Evolutionary conservation across 192 early-diverging fungal species (phyloP).

Genomic region (Linnemannia elongata): DNA sequence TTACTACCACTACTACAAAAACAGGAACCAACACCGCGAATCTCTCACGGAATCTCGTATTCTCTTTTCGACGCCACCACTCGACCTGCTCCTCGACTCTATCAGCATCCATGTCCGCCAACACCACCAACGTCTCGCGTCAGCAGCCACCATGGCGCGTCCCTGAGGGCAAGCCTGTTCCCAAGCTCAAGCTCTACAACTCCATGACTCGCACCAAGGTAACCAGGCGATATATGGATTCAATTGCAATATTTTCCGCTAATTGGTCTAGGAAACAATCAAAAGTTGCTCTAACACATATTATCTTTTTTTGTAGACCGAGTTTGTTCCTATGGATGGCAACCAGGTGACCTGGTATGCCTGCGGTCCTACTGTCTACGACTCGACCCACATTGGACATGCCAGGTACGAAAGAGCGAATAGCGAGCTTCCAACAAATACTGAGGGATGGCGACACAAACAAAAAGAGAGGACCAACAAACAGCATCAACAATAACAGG

Average conservation of each 20-base stretch:
- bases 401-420: slow-evolving; percentile 72
- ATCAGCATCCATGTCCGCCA: slow-evolving; percentile 10
- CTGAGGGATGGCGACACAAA: background rate
- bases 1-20: background rate
- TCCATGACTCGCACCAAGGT: slow-evolving; percentile 92
- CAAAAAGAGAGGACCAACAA: background rate
- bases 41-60: background rate
- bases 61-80: slow-evolving; percentile 9
- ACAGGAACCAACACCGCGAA: background rate
- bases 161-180: slow-evolving; percentile 60
- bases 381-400: slow-evolving; percentile 95
- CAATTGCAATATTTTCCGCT: background rate
- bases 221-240: background rate
- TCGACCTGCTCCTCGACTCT: slow-evolving; percentile 10
- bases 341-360: slow-evolving; percentile 95
- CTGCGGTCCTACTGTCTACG: slow-evolving; percentile 99
- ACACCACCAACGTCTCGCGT: slow-evolving; percentile 31
- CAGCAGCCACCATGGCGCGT: slow-evolving; percentile 79
- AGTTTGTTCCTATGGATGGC: slow-evolving; percentile 87
- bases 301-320: slow-evolving; percentile 68
- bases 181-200: slow-evolving; percentile 82
- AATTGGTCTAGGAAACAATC: background rate
- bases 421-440: background rate
- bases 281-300: no score
- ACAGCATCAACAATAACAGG: background rate